phyloP scores from a whole-genome alignment of 2,329 filamentous ascomycete genomes.

The Magnaporthiopsis poae region DNA sequence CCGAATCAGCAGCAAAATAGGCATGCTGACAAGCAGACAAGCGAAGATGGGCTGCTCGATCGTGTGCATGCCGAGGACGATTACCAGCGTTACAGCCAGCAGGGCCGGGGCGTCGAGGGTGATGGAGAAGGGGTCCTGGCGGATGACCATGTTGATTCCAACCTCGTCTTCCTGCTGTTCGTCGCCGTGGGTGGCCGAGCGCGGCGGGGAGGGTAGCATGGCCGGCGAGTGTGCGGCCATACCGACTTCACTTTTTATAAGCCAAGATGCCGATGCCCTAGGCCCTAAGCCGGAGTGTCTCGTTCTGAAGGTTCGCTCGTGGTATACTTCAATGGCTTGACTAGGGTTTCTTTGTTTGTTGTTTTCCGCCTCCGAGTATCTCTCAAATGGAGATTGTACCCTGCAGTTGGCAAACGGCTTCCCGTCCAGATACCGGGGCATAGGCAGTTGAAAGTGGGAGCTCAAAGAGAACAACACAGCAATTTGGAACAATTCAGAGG shows the following conservation, averaged over 20 bases:
- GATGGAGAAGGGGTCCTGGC: constrained; percentile 41
- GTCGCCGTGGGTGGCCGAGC: constrained; percentile 9
- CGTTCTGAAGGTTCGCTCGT: too few relatives aligned
- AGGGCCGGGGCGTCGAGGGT: constrained; percentile 43
- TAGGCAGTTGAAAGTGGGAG: too few relatives aligned
- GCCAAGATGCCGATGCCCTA: not conserved
- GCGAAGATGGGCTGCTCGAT: constrained; percentile 38
- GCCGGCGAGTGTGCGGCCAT: not conserved
- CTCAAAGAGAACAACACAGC: too few relatives aligned
- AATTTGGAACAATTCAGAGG: too few relatives aligned
- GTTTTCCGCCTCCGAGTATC: too few relatives aligned
- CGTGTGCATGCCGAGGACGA: constrained; percentile 44
- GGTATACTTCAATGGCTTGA: too few relatives aligned
- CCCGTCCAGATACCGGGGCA: too few relatives aligned
- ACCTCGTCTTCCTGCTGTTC: constrained; percentile 12
- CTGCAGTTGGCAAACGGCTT: too few relatives aligned
- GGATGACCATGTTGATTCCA: constrained; percentile 33
- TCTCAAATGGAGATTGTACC: too few relatives aligned
- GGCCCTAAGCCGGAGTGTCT: too few relatives aligned
- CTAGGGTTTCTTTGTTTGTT: too few relatives aligned
- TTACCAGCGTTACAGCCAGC: constrained; percentile 31
- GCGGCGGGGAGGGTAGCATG: constrained; percentile 4
- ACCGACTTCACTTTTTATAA: not conserved
- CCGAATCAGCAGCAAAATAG: constrained; percentile 43
- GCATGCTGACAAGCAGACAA: constrained; percentile 39